A percentile compares a stretch with the other conserved stretches of the same genome.
phyloP scores from a whole-genome alignment of 805 yeast genomes.

The Jamesozyma rosinii region DNA sequence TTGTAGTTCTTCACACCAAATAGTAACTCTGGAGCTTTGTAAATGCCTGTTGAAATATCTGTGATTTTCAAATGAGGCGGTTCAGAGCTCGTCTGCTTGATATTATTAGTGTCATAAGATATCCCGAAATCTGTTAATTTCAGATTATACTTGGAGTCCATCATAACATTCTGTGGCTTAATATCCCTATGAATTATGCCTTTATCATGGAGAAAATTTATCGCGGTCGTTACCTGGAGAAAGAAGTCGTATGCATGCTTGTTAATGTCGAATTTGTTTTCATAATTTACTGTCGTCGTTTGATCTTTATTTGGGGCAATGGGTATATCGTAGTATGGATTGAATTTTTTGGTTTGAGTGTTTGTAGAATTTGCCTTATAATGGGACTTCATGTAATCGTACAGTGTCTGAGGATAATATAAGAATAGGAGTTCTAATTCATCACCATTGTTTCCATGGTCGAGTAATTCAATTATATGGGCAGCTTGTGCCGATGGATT shows the following conservation, averaged over 20 bases:
- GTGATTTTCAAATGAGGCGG: slow-evolving; percentile 28
- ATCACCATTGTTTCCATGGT: slow-evolving; percentile 7
- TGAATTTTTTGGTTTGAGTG: slow-evolving; percentile 4
- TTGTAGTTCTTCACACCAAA: slow-evolving; percentile 50
- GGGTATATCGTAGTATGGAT: slow-evolving; percentile 15
- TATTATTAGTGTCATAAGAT: slow-evolving; percentile 35
- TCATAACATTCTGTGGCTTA: slow-evolving; percentile 73
- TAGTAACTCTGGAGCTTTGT: slow-evolving; percentile 69
- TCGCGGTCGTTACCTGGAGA: slow-evolving; percentile 62
- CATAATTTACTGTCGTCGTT: slow-evolving; percentile 2
- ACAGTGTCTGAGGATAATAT: slow-evolving; percentile 11
- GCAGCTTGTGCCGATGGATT: neutral
- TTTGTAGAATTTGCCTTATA: slow-evolving; percentile 7
- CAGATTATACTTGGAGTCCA: slow-evolving; percentile 33
- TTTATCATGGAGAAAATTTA: slow-evolving; percentile 73
- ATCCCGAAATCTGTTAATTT: slow-evolving; percentile 65
- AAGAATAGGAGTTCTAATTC: slow-evolving; percentile 16
- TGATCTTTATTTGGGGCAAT: neutral
- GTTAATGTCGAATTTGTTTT: slow-evolving; percentile 16
- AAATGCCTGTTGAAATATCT: slow-evolving; percentile 57
- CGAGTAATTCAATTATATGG: slow-evolving; percentile 16
- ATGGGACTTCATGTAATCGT: slow-evolving; percentile 14
- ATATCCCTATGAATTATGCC: slow-evolving; percentile 92
- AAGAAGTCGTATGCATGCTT: slow-evolving; percentile 39
- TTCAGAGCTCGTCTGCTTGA: slow-evolving; percentile 18